These are phyloP conservation scores for Kazachstania sp. DNA, from an alignment of 1,139 yeast genomes.

Conservation along the genomic window DNA sequence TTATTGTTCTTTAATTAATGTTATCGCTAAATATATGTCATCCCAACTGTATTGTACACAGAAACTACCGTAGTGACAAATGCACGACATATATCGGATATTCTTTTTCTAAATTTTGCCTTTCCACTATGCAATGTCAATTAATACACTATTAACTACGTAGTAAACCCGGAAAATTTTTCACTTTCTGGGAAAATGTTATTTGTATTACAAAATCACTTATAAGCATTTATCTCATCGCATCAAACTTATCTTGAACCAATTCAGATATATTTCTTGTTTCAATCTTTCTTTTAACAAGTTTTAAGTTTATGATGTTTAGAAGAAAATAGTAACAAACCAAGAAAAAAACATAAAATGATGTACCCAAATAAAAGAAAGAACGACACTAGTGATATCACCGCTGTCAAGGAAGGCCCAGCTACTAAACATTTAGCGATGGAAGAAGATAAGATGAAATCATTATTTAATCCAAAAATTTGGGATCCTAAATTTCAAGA, in stretches of 20 bases:
- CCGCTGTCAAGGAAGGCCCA: background rate
- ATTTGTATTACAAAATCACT: background rate
- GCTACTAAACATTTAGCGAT: slow-evolving; percentile 19
- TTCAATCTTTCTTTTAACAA: too few relatives aligned
- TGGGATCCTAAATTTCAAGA: slow-evolving; percentile 43
- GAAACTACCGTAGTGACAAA: background rate
- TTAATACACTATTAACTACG: background rate
- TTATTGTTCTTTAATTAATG: too few relatives aligned
- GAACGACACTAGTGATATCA: background rate
- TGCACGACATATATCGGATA: background rate
- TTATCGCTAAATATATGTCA: background rate
- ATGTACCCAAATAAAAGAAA: slow-evolving; percentile 2
- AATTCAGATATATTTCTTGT: too few relatives aligned
- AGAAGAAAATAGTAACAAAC: too few relatives aligned
- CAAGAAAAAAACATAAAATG: background rate
- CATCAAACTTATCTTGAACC: too few relatives aligned
- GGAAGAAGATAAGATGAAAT: slow-evolving; percentile 34
- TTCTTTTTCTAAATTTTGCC: background rate
- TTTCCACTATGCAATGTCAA: background rate
- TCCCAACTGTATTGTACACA: background rate
- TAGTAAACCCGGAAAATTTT: background rate
- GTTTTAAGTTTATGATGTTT: too few relatives aligned
- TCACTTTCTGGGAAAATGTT: background rate
- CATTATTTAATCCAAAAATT: slow-evolving; percentile 47
- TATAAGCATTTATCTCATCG: too few relatives aligned